Evolutionary conservation across 1,284 basidiomycete genomes (phyloP).

Genomic region (Irpex sp.): DNA sequence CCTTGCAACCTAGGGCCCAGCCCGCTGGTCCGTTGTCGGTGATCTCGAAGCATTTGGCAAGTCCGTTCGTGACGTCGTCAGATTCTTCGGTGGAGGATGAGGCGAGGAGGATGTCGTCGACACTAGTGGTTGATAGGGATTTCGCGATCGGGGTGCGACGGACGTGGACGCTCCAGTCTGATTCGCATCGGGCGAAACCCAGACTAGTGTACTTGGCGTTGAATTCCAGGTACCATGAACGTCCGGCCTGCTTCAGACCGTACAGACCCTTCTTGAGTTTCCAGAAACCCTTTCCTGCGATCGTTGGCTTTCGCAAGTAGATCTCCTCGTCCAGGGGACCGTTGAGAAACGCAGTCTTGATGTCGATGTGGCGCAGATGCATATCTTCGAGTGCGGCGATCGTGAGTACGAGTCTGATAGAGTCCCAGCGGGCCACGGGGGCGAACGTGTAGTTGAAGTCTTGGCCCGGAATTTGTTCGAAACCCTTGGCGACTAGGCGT

Average conservation of each 20-base stretch:
- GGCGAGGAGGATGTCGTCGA: constrained; percentile 28
- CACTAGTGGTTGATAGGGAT: not conserved
- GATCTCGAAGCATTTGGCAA: constrained; percentile 23
- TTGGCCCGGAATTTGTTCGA: constrained; percentile 24
- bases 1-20: constrained; percentile 30
- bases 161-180: not conserved
- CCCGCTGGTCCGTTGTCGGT: constrained; percentile 26
- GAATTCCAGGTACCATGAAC: constrained; percentile 22
- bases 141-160: not conserved
- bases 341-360: constrained; percentile 29
- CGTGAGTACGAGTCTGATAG: constrained; percentile 25
- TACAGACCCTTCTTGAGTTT: constrained; percentile 19
- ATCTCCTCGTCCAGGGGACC: constrained; percentile 27
- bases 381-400: constrained; percentile 26
- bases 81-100: constrained; percentile 8
- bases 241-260: constrained; percentile 26
- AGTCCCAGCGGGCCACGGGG: constrained; percentile 29
- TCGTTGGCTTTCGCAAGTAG: constrained; percentile 31
- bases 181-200: not conserved
- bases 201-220: not conserved
- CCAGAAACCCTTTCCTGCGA: constrained; percentile 3
- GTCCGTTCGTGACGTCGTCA: not conserved
- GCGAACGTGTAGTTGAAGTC: constrained; percentile 23
- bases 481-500: constrained; percentile 35
- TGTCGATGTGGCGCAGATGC: constrained; percentile 35